These are phyloP conservation scores for Orbilia javanica DNA, from an alignment of 2,329 filamentous ascomycete species.

Conservation along the genomic window DNA sequence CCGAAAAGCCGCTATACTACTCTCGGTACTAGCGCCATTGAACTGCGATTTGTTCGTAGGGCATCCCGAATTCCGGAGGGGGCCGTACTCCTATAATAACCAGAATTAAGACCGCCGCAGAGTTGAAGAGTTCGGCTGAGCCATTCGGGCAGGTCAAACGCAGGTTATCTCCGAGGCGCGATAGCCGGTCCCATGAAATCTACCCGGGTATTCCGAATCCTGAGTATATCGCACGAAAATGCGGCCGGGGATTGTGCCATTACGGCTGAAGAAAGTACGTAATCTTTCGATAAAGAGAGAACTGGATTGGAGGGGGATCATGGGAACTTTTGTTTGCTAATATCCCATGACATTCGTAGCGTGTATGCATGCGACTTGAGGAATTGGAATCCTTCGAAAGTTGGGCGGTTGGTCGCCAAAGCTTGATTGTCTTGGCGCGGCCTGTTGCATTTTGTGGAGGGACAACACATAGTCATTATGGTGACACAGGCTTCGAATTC, in stretches of 20 bases:
- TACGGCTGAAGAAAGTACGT: background rate
- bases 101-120: background rate
- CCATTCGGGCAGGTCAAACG: slow-evolving; percentile 23
- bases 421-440: slow-evolving; percentile 6
- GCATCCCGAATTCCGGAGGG: slow-evolving; percentile 9
- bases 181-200: slow-evolving; percentile 9
- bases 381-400: background rate
- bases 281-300: background rate
- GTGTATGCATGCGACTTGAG: background rate
- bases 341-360: background rate
- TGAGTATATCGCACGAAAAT: slow-evolving; percentile 2
- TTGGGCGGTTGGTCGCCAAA: background rate
- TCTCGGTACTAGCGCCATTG: background rate
- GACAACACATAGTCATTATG: background rate
- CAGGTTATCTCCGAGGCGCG: slow-evolving; percentile 42
- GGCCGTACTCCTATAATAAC: slow-evolving; percentile 4
- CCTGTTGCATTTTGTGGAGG: background rate
- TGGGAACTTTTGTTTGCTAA: background rate
- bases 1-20: background rate
- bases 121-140: slow-evolving; percentile 24
- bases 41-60: slow-evolving; percentile 2
- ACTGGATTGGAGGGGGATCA: too few species aligned
- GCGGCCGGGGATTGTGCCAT: background rate
- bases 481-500: background rate
- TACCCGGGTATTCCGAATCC: background rate